Evolutionary conservation across 2,329 filamentous ascomycete species (phyloP), one percentile per base, ranked within the genome.

Genomic region (Penicillium corylophilum): DNA sequence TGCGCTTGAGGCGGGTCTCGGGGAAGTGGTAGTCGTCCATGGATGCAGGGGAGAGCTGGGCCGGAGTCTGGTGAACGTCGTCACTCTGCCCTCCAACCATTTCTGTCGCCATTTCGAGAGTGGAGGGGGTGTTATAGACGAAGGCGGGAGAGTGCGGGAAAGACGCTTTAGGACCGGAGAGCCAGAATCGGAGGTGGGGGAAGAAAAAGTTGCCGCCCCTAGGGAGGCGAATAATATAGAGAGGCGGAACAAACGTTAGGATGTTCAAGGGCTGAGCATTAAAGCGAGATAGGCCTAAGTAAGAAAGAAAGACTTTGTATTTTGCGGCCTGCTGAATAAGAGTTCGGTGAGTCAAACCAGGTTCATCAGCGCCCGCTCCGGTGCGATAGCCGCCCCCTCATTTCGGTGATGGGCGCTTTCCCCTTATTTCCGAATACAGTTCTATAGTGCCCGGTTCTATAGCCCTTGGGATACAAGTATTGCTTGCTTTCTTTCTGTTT

Each of bases 21-120:
- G 77, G 76, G 50, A 79, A 77, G 31, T 62, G 58, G 60, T 79
- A 79, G 49, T 72, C 68, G 38, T 72, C 68, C 55, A 72, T 70
- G 13, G 62, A 56, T 12, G 68, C 55, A n/a, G 65, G 51, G 35
- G 65, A 53, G n/a, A 65, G 50, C 35, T 56, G 47, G 42, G 57
- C 48, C 10, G 59, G 56, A 35, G 56, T 33, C 41, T 60, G 61
- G 44, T 65, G 65, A 48, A 65, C 60, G 54, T 68, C 57, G 36
- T 69, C 63, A 54, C 60, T 64, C 56, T 63, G 64, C 28, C 52
- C 61, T 49, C 59, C 57, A 23, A 63, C 56, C 50, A 61, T 59
- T 52, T 65, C 61, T 38, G 59, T 57, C 65, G 70, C 61, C 68
- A 63, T 62, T 67, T 62, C 50, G 38, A 8, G 10, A 3, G 20